These are phyloP conservation scores for Ilyonectria mors-panacis DNA, from an alignment of 2,329 filamentous ascomycete genomes.

Conservation along the genomic window DNA sequence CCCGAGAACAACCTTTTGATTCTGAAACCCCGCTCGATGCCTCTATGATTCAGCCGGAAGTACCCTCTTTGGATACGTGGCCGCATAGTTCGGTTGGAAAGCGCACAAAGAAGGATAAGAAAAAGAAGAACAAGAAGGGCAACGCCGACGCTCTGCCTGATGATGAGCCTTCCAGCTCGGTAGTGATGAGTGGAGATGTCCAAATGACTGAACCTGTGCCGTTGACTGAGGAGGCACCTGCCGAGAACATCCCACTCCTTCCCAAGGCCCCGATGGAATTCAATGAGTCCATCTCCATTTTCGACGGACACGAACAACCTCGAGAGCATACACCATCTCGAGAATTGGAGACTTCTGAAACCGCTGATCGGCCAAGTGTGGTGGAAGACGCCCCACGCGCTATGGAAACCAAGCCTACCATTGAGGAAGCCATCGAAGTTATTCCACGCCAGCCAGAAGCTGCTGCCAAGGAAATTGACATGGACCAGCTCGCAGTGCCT, in stretches of 20 bases:
- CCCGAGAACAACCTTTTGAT: background rate
- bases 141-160: constrained; percentile 28
- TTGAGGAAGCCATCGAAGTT: background rate
- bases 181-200: constrained; percentile 3
- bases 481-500: background rate
- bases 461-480: background rate
- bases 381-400: background rate
- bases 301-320: background rate
- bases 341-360: background rate
- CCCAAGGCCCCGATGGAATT: background rate
- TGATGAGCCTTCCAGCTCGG: background rate
- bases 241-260: background rate
- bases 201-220: constrained; percentile 7
- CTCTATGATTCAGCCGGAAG: background rate
- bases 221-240: background rate
- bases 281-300: background rate
- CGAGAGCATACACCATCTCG: no score
- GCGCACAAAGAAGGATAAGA: constrained; percentile 49
- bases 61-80: background rate
- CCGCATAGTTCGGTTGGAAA: constrained; percentile 18
- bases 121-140: constrained; percentile 51
- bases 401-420: background rate
- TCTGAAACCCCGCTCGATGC: background rate
- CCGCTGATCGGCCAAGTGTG: background rate
- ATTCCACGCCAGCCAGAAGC: background rate